Conservation (phyloP, 805 yeast species). For the Starmerella apis region DNA sequence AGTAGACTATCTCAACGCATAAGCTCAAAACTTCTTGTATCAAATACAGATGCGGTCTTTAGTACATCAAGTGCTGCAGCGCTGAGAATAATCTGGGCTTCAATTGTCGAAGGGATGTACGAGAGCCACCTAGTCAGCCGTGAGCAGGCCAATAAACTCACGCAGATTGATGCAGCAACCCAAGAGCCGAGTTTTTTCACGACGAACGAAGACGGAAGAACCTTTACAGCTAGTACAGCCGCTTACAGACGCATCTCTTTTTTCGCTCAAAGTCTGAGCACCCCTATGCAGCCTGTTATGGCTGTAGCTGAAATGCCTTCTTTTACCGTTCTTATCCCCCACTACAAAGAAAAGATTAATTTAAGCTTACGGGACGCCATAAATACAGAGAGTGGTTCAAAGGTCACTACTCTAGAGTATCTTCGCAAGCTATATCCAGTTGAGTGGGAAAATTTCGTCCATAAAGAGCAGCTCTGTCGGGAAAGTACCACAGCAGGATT, state of each 20-base stretch:
- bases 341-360: constrained; percentile 72
- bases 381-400: constrained; percentile 51
- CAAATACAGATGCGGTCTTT: constrained; percentile 31
- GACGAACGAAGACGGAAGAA: constrained; percentile 55
- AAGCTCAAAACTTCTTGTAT: constrained; percentile 53
- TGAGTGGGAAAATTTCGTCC: constrained; percentile 76
- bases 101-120: constrained; percentile 72
- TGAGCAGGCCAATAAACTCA: constrained; percentile 57
- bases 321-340: constrained; percentile 77
- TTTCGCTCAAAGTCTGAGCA: constrained; percentile 80
- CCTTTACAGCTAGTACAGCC: constrained; percentile 45
- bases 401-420: constrained; percentile 67
- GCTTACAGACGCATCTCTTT: constrained; percentile 76
- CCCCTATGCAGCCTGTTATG: constrained; percentile 68
- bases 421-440: constrained; percentile 57
- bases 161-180: constrained; percentile 42
- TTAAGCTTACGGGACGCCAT: constrained; percentile 69
- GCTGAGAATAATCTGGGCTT: constrained; percentile 52
- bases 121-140: constrained; percentile 66
- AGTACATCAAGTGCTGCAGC: constrained; percentile 2
- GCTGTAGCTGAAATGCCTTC: constrained; percentile 64
- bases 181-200: constrained; percentile 66
- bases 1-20: constrained; percentile 68
- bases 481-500: neutral
- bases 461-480: constrained; percentile 34